phyloP scores from a whole-genome alignment of 2,329 filamentous ascomycete species.

The Neodidymelliopsis sp. region DNA sequence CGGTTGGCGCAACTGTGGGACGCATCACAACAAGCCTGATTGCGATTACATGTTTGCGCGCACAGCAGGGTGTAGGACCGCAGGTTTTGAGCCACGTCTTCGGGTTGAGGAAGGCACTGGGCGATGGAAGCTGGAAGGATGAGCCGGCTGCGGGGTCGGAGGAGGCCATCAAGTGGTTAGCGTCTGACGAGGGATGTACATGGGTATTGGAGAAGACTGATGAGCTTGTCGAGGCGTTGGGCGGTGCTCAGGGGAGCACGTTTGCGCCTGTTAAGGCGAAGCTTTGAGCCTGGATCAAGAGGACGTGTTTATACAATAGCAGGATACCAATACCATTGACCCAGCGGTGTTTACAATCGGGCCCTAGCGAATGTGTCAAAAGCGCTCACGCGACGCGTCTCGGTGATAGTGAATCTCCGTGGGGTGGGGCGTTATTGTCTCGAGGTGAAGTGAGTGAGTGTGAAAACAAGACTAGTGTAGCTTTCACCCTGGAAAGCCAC shows the following conservation, averaged over 20 bases:
- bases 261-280: slow-evolving; percentile 43
- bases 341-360: no score
- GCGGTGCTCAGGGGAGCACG: slow-evolving; percentile 38
- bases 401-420: no score
- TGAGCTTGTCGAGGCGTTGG: slow-evolving; percentile 59
- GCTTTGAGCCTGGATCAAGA: slow-evolving; percentile 18
- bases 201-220: slow-evolving; percentile 71
- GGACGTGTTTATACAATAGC: no score
- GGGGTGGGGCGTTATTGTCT: no score
- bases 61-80: slow-evolving; percentile 82
- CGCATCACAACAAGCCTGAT: slow-evolving; percentile 75
- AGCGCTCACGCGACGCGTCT: no score
- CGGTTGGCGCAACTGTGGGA: slow-evolving; percentile 64
- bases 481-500: no score
- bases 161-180: slow-evolving; percentile 68
- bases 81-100: slow-evolving; percentile 85
- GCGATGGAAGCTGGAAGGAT: slow-evolving; percentile 66
- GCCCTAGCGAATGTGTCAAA: not conserved
- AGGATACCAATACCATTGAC: not conserved
- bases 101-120: slow-evolving; percentile 77
- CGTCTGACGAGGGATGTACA: slow-evolving; percentile 68
- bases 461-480: no score
- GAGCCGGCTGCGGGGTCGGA: slow-evolving; percentile 57
- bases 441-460: no score
- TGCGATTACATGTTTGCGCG: slow-evolving; percentile 75